These are phyloP conservation scores for Cadophora luteo-olivacea DNA, from an alignment of 2,329 filamentous ascomycete species.

Conservation along the genomic window DNA sequence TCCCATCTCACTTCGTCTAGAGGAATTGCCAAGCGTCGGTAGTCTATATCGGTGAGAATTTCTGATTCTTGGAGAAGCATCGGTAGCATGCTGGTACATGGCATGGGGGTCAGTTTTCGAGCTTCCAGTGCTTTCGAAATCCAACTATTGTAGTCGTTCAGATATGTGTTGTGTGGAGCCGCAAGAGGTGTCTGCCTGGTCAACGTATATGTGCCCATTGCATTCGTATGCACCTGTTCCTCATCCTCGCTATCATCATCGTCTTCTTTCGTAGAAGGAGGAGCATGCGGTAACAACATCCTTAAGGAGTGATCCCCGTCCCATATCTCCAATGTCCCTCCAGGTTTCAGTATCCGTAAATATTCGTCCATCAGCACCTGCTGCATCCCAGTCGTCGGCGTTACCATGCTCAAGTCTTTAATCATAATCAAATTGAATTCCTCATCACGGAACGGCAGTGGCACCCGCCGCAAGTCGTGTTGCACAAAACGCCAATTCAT, in stretches of 20 bases:
- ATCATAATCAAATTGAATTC: conserved; percentile 90
- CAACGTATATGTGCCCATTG: conserved; percentile 82
- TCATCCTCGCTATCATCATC: conserved; percentile 57
- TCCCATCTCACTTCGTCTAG: conserved; percentile 88
- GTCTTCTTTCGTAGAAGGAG: conserved; percentile 51
- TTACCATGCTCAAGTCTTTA: conserved; percentile 77
- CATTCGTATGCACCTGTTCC: conserved; percentile 67
- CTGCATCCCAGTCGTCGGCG: conserved; percentile 63
- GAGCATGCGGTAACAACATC: conserved; percentile 78
- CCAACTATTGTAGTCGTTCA: conserved; percentile 87
- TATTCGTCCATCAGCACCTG: conserved; percentile 71
- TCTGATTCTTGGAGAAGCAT: conserved; percentile 83
- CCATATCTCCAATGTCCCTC: conserved; percentile 86
- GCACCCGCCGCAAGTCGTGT: conserved; percentile 78
- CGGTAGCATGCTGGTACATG: conserved; percentile 80
- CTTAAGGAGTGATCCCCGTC: conserved; percentile 86
- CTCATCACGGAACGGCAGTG: conserved; percentile 78
- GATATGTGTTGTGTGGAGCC: conserved; percentile 78
- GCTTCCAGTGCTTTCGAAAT: conserved; percentile 76
- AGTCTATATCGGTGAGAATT: conserved; percentile 70
- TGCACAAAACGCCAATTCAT: conserved; percentile 90
- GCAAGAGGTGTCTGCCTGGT: conserved; percentile 84
- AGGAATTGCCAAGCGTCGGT: conserved; percentile 83
- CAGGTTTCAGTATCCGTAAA: conserved; percentile 76
- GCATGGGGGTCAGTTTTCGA: conserved; percentile 73